Evolutionary conservation across 2,329 filamentous ascomycete genomes (phyloP), one percentile per base, ranked within the genome.

Genomic region (Penicillium verrucosum): DNA sequence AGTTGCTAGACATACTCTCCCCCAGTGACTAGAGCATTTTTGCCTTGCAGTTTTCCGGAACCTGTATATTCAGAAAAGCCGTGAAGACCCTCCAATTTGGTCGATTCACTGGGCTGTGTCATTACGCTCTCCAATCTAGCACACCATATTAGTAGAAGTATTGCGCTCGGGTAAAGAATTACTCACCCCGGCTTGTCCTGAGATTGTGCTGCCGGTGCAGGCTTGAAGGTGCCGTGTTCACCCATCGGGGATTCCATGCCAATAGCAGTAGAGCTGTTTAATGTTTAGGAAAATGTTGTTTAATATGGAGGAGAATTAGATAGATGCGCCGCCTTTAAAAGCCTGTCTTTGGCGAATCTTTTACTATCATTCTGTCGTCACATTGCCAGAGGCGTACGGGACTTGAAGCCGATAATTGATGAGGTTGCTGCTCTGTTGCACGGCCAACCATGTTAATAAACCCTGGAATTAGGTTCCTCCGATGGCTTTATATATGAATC

Each of bases 1-100:
- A 73, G 60, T 85, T 79, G 6, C 37, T 27, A 10, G 3, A 70
- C 80, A 60, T 68, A 82, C 80, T 84, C 82, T 63, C 82, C 82
- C 3, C 81, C 82, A 0, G 81, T 84, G 57, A 85, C 81, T 8
- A 84, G 64, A 2, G 78, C 80, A 41, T 82, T 83, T 64, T 76
- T 77, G 8, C 75, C 78, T 34, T 76, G 76, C 44, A 85, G 68
- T 59, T 82, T 83, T 16, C 74, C 76, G 1, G 78, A 78, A 0
- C 79, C 80, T 25, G 69, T 58, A 65, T 79, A 78, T 51, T 77
- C 73, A 6, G 65, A 45, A 23, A 73, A 70, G 0, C 54, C 53
- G 0, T 56, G 65, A 7, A 53, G 53, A 1, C 62, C 55, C 36
- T 75, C 72, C 6, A 75, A 55, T 30, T 70, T 73, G 5, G 70